A percentile compares a stretch with the other conserved stretches of the same genome.
Evolutionary conservation across 2,329 filamentous ascomycete genomes (phyloP).

Genomic region (Biscogniauxia sp.): DNA sequence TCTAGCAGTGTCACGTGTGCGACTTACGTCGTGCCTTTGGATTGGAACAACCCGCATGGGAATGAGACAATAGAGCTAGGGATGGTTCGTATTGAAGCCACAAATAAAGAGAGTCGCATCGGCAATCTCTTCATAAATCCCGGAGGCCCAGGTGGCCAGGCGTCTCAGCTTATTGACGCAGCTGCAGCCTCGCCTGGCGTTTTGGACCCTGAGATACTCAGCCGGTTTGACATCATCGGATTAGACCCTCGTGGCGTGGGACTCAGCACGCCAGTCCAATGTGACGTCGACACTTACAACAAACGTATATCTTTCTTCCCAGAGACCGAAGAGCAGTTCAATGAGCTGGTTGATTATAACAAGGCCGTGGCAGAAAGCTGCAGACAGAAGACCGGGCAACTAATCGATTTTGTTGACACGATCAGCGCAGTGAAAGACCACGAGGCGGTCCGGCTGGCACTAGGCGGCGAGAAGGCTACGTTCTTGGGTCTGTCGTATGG

Average conservation of each 20-base stretch:
- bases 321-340: conserved; percentile 35
- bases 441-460: conserved; percentile 30
- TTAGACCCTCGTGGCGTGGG: conserved; percentile 44
- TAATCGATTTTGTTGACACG: conserved; percentile 43
- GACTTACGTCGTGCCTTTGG: conserved; percentile 26
- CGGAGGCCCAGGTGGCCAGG: conserved; percentile 38
- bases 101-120: conserved; percentile 25
- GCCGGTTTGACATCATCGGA: conserved; percentile 42
- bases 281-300: conserved; percentile 37
- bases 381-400: conserved; percentile 35
- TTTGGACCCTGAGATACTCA: conserved; percentile 26
- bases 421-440: conserved; percentile 31
- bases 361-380: conserved; percentile 40
- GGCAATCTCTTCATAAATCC: conserved; percentile 43
- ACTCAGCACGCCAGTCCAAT: conserved; percentile 38
- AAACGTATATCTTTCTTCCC: conserved; percentile 37
- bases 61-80: conserved; percentile 28
- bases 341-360: conserved; percentile 38
- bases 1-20: conserved; percentile 23
- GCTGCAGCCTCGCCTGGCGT: conserved; percentile 11
- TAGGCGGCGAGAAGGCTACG: conserved; percentile 25
- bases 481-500: conserved; percentile 45
- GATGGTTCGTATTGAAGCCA: conserved; percentile 25
- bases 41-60: conserved; percentile 21
- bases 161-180: conserved; percentile 21